Conservation (phyloP, 345 rosid genomes). For the Cardiospermum halicacabum region DNA sequence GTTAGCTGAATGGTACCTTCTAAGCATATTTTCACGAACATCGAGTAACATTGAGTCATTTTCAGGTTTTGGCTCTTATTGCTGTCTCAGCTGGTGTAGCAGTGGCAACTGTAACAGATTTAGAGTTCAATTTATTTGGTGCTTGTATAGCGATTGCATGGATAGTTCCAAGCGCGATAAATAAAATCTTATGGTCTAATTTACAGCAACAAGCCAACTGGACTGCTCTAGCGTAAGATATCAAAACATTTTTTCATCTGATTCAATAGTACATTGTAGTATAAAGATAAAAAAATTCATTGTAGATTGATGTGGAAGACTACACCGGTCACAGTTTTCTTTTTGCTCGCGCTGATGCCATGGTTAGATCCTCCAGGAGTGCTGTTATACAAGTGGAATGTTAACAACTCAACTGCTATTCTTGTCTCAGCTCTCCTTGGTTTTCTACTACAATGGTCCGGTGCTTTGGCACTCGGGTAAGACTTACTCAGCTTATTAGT, state of each 20-base stretch:
- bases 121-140: conserved; percentile 77
- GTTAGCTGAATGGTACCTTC: conserved; percentile 18
- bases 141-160: conserved; percentile 76
- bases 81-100: conserved; percentile 86
- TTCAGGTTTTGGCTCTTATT: conserved; percentile 66
- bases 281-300: not conserved
- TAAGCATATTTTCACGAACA: not conserved
- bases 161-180: conserved; percentile 87
- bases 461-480: conserved; percentile 94
- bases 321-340: conserved; percentile 75
- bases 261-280: not conserved
- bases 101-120: conserved; percentile 80
- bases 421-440: conserved; percentile 80
- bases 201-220: conserved; percentile 87
- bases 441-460: conserved; percentile 94
- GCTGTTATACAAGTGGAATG: conserved; percentile 70
- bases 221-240: conserved; percentile 85
- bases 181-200: conserved; percentile 91
- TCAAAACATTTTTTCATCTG: not conserved
- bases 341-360: conserved; percentile 81
- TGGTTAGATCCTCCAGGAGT: conserved; percentile 97
- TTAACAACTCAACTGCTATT: conserved; percentile 56
- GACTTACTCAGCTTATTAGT: too few species aligned
- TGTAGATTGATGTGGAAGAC: conserved; percentile 98
- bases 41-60: too few species aligned